Evolutionary conservation across 768 basidiomycete species (phyloP).

Genomic region (Tulasnella sp.): DNA sequence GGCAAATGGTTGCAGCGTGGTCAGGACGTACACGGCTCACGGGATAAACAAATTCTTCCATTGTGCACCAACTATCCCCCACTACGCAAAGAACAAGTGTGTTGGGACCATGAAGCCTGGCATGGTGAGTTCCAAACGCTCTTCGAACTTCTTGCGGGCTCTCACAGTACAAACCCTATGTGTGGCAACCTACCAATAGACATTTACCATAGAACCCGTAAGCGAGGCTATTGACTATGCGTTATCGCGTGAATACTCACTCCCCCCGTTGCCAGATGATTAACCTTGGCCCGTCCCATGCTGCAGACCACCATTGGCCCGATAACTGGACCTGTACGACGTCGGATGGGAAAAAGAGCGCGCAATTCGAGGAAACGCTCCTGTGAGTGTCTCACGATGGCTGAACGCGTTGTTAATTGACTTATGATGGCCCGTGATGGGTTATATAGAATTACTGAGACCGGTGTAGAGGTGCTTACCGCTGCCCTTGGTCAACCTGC

Average conservation of each 20-base stretch:
- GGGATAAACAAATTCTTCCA: constrained; percentile 85
- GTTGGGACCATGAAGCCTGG: constrained; percentile 88
- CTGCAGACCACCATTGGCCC: constrained; percentile 64
- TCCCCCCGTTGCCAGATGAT: constrained; percentile 54
- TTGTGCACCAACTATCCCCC: constrained; percentile 72
- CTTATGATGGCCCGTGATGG: constrained; percentile 1
- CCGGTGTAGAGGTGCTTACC: constrained; percentile 79
- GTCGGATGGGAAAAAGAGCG: constrained; percentile 75
- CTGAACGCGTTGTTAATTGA: no score
- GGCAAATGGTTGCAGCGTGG: constrained; percentile 74
- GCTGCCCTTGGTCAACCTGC: constrained; percentile 24
- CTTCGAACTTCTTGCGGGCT: not conserved
- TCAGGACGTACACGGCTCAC: constrained; percentile 85
- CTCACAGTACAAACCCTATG: not conserved
- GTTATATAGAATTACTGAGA: constrained; percentile 66
- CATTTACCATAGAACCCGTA: constrained; percentile 73
- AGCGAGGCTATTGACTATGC: constrained; percentile 20
- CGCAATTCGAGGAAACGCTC: constrained; percentile 96
- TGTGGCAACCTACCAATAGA: constrained; percentile 7
- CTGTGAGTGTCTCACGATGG: constrained; percentile 56
- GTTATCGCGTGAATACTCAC: not conserved
- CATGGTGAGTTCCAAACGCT: constrained; percentile 44
- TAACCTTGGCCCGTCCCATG: constrained; percentile 70
- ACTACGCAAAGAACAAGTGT: constrained; percentile 91
- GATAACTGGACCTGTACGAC: constrained; percentile 97